Evolutionary conservation across 192 early-diverging fungal species (phyloP), one percentile per base, ranked within the genome.

Genomic region (Phycomyces blakesleeanus): DNA sequence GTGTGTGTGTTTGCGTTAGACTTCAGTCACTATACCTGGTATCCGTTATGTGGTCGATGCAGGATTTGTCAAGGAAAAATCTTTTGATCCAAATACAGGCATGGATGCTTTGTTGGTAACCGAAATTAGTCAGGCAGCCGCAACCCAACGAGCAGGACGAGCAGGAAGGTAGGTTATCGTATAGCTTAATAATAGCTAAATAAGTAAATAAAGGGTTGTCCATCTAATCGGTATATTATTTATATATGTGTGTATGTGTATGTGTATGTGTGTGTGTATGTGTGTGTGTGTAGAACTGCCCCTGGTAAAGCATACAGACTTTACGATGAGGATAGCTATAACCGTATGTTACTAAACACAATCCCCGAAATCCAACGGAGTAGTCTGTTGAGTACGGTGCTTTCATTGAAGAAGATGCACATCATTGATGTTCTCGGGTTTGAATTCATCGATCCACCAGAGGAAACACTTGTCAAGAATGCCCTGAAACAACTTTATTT

Each of bases 351-450:
- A 49, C 73, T 79, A 6, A 91, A 91, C 67, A 94, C 88, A 26
- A 87, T 98, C 34, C 97, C 97, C 1, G 97, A 97, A 75, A 97
- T 98, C 55, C 93, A 95, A 79, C 79, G 95, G n/a, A 92, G 91
- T 55, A 96, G 94, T 68, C 73, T 98, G 49, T 76, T 93, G 20
- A 89, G 91, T 29, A 93, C 92, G 21, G 91, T 97, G 10, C 76
- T 98, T 9, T 79, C 88, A 37, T 84, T 98, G 21, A 98, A 98
- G 69, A 89, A 87, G 20, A 83, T 96, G 63, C 90, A 91, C 16
- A 92, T 98, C 50, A 76, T 91, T 59, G 95, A 97, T 71, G 80
- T 97, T 39, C 74, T 93, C 21, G 81, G 90, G 3, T 98, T 98
- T 76, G 92, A 92, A 57, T 98, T 98, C 76, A 89, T 98, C 83